Conservation (phyloP, 2,329 filamentous ascomycete genomes). For the Penicillium frequentans region DNA sequence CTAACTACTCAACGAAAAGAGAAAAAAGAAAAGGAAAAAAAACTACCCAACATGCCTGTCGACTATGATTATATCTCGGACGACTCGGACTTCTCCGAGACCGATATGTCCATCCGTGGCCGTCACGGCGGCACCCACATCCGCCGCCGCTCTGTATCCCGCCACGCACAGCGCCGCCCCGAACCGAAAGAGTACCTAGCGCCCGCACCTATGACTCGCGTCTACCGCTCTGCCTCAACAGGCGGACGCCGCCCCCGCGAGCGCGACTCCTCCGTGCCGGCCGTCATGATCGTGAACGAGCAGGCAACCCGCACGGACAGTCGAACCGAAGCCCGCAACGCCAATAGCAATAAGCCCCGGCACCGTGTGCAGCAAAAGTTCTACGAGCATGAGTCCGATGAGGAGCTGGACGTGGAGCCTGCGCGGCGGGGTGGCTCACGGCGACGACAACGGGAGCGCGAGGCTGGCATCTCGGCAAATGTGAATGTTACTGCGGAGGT, state of each 20-base stretch:
- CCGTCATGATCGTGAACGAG: slow-evolving; percentile 37
- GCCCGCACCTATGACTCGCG: slow-evolving; percentile 17
- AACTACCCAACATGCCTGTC: slow-evolving; percentile 16
- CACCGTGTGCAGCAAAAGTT: slow-evolving; percentile 16
- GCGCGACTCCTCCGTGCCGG: slow-evolving; percentile 8
- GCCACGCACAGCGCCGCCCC: slow-evolving; percentile 24
- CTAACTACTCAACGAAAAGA: background rate
- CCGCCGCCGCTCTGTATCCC: slow-evolving; percentile 35
- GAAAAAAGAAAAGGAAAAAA: background rate
- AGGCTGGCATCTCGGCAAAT: background rate
- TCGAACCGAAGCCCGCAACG: slow-evolving; percentile 13
- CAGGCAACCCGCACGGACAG: slow-evolving; percentile 28
- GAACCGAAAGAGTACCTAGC: slow-evolving; percentile 7
- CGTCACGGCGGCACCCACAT: slow-evolving; percentile 21
- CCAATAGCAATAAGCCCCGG: slow-evolving; percentile 28
- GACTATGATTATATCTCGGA: slow-evolving; percentile 20
- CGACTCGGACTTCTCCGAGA: slow-evolving; percentile 36
- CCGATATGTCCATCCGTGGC: slow-evolving; percentile 34
- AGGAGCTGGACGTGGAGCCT: slow-evolving; percentile 17
- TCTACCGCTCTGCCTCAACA: slow-evolving; percentile 38
- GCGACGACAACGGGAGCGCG: background rate
- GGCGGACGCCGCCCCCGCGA: slow-evolving; percentile 31
- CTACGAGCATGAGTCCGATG: slow-evolving; percentile 25
- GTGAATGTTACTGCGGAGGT: background rate
- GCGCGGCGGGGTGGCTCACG: slow-evolving; percentile 15